Evolutionary conservation across 441 rosid genomes (phyloP).

Genomic region (Aleurites moluccanus): DNA sequence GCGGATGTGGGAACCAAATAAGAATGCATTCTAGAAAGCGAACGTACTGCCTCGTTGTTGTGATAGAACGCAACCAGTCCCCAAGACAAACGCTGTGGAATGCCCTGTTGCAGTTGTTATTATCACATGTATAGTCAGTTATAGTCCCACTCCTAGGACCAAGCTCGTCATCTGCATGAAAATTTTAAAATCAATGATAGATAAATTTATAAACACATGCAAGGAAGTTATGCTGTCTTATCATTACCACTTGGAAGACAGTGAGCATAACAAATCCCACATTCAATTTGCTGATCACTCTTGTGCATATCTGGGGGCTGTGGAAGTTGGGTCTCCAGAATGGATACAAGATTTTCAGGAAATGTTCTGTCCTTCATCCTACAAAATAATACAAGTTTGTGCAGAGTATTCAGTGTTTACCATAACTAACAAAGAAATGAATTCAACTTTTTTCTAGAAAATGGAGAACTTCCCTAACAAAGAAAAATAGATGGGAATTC

Average conservation of each 20-base stretch:
- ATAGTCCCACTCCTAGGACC: conserved; percentile 54
- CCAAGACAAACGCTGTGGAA: conserved; percentile 67
- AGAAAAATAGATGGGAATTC: background rate
- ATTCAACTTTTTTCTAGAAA: background rate
- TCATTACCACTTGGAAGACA: conserved; percentile 58
- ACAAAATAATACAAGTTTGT: conserved; percentile 6
- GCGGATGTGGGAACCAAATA: conserved; percentile 6
- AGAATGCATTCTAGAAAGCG: conserved; percentile 19
- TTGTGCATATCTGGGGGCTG: conserved; percentile 35
- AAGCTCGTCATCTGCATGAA: conserved; percentile 56
- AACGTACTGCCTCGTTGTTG: conserved; percentile 87
- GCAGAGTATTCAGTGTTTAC: background rate
- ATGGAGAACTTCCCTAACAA: background rate
- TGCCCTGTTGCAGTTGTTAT: conserved; percentile 59
- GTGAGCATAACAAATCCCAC: conserved; percentile 77
- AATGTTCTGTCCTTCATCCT: conserved; percentile 59
- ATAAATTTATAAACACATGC: background rate
- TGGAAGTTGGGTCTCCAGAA: conserved; percentile 55
- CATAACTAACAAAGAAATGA: background rate
- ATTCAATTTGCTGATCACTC: conserved; percentile 50
- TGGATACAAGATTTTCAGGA: conserved; percentile 50
- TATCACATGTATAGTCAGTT: conserved; percentile 67
- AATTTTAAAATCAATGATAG: conserved; percentile 14
- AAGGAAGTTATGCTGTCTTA: background rate
- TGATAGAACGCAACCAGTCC: conserved; percentile 84